Evolutionary conservation across 176 grass and related monocot species (phyloP).

Genomic region (Raddia distichophylla): DNA sequence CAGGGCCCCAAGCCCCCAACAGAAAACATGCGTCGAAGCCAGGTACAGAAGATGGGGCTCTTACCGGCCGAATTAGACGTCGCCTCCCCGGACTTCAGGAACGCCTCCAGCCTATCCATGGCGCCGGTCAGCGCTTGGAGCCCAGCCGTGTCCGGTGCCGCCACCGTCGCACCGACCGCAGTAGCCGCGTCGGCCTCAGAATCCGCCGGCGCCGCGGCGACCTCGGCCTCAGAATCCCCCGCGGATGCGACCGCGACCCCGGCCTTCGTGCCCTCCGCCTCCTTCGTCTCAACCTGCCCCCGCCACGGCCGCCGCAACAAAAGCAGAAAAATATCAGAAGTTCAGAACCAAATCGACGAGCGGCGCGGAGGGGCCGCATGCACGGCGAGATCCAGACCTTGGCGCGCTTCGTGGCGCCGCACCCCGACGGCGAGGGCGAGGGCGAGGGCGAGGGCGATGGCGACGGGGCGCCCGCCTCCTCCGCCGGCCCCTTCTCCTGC

Average conservation of each 20-base stretch:
- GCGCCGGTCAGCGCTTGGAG: constrained; percentile 54
- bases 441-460: constrained; percentile 26
- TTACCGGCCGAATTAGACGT: constrained; percentile 39
- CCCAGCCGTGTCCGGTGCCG: constrained; percentile 36
- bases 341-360: background rate
- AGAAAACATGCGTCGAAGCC: background rate
- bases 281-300: constrained; percentile 25
- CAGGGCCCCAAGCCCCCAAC: background rate
- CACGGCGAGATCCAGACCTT: constrained; percentile 55
- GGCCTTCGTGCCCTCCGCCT: constrained; percentile 22
- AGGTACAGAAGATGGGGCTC: background rate
- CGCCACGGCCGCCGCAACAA: background rate
- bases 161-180: background rate
- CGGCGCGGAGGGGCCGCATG: background rate
- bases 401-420: constrained; percentile 53
- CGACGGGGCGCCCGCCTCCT: constrained; percentile 1
- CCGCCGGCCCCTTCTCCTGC: constrained; percentile 22
- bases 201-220: background rate
- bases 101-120: constrained; percentile 57
- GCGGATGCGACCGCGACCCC: background rate
- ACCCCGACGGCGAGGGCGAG: constrained; percentile 36
- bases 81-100: constrained; percentile 41
- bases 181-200: background rate
- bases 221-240: background rate
- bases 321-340: constrained; percentile 36